Evolutionary conservation across 148 eudicot species (phyloP).

Genomic region (Polygonum maritimum): DNA sequence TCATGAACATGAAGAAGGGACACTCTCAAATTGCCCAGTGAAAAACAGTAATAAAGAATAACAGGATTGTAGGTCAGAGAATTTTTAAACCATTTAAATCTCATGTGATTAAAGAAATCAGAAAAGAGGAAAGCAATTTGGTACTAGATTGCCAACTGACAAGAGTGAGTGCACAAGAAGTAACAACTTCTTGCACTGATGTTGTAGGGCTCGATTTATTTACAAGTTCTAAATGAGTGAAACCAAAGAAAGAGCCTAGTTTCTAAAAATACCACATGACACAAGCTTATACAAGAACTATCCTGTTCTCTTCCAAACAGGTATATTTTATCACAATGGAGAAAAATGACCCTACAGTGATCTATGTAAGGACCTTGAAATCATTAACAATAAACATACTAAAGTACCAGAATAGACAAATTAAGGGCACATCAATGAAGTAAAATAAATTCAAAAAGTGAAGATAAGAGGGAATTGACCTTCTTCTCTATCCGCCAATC

Average conservation of each 20-base stretch:
- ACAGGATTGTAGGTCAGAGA: background rate
- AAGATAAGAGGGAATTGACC: constrained; percentile 70
- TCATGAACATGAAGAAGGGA: background rate
- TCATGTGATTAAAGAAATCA: background rate
- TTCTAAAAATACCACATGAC: background rate
- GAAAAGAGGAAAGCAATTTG: background rate
- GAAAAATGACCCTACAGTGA: background rate
- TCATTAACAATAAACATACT: background rate
- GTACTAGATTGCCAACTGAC: background rate
- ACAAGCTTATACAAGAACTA: background rate
- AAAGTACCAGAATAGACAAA: background rate
- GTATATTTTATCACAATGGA: background rate
- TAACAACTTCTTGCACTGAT: background rate
- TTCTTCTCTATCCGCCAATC: constrained; percentile 58
- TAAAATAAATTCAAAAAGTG: background rate
- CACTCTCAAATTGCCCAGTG: background rate
- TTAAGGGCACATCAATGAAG: background rate
- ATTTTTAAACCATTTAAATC: background rate
- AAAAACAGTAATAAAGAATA: background rate
- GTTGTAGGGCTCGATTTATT: background rate
- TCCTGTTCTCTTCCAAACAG: background rate
- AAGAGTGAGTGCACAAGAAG: background rate
- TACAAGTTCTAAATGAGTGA: background rate
- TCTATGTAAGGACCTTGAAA: background rate
- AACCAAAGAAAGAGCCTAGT: background rate